A percentile compares a stretch with the other conserved stretches of the same genome.
phyloP scores from a whole-genome alignment of 129 eudicot species.

The Solidago caesia region DNA sequence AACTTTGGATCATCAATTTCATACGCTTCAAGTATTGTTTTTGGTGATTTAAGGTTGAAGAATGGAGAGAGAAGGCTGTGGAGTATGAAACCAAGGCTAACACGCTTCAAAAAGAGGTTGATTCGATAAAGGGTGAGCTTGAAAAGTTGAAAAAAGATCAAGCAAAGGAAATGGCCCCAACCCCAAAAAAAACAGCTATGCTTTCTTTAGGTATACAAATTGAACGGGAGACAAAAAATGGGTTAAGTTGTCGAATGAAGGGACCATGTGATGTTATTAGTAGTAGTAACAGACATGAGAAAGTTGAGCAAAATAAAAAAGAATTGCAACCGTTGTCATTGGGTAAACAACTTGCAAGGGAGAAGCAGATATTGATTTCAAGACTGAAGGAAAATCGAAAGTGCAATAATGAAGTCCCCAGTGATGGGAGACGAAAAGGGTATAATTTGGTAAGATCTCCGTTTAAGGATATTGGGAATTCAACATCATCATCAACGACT shows the following conservation, averaged over 20 bases:
- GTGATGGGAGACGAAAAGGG: slow-evolving; percentile 42
- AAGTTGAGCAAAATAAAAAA: slow-evolving; percentile 27
- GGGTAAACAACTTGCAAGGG: slow-evolving; percentile 73
- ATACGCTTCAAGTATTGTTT: not conserved
- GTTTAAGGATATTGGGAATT: slow-evolving; percentile 57
- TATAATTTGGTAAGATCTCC: slow-evolving; percentile 44
- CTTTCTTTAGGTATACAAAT: slow-evolving; percentile 47
- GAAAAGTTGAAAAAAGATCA: slow-evolving; percentile 38
- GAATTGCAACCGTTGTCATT: slow-evolving; percentile 47
- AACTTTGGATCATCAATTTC: too few species aligned
- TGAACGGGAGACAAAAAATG: slow-evolving; percentile 51
- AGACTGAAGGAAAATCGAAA: slow-evolving; percentile 45
- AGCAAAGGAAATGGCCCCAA: slow-evolving; percentile 19
- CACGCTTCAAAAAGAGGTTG: slow-evolving; percentile 42
- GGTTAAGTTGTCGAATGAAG: slow-evolving; percentile 40
- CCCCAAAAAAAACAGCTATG: slow-evolving; percentile 28
- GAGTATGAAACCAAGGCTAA: slow-evolving; percentile 49
- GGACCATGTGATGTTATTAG: slow-evolving; percentile 29
- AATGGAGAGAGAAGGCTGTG: slow-evolving; percentile 73
- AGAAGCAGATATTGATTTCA: slow-evolving; percentile 45
- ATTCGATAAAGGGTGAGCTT: slow-evolving; percentile 39
- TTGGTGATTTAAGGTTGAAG: slow-evolving; percentile 53
- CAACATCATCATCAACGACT: slow-evolving; percentile 26
- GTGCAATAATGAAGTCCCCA: slow-evolving; percentile 12
- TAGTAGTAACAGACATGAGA: slow-evolving; percentile 19